Base-by-base conservation (phyloP, 1,139 yeast species). In the Taphrina sp. region DNA sequence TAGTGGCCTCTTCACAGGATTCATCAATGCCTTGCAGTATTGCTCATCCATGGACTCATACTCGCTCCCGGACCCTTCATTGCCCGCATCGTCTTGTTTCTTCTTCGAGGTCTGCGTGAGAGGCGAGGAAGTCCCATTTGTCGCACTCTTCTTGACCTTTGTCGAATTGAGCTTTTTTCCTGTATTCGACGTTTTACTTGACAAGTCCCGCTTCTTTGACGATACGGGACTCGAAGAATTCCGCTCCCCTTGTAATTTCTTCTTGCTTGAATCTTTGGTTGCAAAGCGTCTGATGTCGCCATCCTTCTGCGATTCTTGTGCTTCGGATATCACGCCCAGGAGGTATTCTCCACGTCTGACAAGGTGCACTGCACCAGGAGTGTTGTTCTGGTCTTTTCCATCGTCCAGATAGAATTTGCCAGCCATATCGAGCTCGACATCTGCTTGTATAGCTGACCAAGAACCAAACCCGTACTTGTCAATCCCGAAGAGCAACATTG, bases 391-490 rank as follows among this genome's bases (percentile, higher is more conserved):
- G 56, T 71, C 77, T 66, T 70, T 73, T 64, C 67, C 66, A 64
- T 72, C 74, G 59, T 73, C 74, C 63, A 90, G 74, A 66, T 81
- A 90, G 61, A 90, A 72, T 72, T 87, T 90, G 64, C 88, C 88
- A 61, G 89, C 87, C 62, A 94, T 75, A 12, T 92, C 94, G 59
- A 94, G 76, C 58, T 87, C 78, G 1, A 98, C 97, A 71, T 94
- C 98, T 70, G 92, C 98, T 67, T 98, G 76, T 45, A 94, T 90
- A 67, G 86, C 90, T 5, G 79, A 70, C 98, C 98, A 94, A 0
- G 95, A 84, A 19, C 98, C 98, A 67, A 88, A 92, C 0, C 99
- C 99, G 70, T 90, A 88, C 69, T 88, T 89, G 67, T 80, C 79
- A 29, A 92, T 85, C 61, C 99, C 99, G 39, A 85, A 80, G 61